These are phyloP conservation scores for Balakata baccata DNA, from an alignment of 345 rosid species.

Conservation along the genomic window DNA sequence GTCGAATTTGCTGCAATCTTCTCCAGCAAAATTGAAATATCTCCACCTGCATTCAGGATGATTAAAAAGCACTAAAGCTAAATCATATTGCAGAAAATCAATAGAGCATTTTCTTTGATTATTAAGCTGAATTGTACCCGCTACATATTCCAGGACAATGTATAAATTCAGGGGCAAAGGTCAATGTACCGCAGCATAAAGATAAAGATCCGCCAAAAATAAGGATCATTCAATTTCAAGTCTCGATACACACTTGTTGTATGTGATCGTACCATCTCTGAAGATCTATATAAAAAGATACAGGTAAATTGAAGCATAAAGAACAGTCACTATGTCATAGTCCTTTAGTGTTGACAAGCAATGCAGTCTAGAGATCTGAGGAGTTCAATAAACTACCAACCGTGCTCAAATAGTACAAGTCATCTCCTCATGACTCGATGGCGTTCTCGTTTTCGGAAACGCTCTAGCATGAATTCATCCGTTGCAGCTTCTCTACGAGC, in stretches of 20 bases:
- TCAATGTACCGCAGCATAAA: neutral
- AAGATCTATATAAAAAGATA: neutral
- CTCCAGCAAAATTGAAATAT: neutral
- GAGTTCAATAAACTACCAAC: neutral
- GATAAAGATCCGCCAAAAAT: neutral
- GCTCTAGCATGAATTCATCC: slow-evolving; percentile 82
- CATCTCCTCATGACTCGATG: slow-evolving; percentile 88
- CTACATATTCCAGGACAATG: neutral
- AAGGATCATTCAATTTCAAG: neutral
- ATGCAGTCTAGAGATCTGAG: neutral
- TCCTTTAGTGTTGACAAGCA: neutral
- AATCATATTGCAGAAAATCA: neutral
- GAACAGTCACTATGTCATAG: neutral
- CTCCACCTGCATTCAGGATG: neutral
- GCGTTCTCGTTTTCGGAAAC: slow-evolving; percentile 93
- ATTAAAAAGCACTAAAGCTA: neutral
- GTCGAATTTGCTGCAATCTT: neutral
- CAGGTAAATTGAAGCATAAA: neutral
- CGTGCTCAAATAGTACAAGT: neutral
- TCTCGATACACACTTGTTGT: neutral
- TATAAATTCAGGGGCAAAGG: neutral
- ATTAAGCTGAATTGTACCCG: neutral
- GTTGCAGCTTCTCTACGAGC: slow-evolving; percentile 94
- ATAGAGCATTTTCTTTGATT: neutral
- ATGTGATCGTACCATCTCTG: neutral